Conservation (phyloP, 2,329 filamentous ascomycete genomes). For the Penicillium sp. region DNA sequence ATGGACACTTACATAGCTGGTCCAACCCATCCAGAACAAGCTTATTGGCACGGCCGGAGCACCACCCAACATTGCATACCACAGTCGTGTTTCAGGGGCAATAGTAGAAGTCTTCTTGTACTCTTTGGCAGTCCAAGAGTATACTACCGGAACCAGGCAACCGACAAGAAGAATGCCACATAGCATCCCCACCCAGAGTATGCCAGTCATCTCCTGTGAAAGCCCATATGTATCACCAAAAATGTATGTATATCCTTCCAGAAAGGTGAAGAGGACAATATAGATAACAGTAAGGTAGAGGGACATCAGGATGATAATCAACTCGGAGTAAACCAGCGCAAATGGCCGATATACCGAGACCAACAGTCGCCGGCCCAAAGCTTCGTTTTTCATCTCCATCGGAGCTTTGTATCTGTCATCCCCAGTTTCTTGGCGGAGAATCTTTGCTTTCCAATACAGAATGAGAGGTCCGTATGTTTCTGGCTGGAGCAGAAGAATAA, state of each 20-base stretch:
- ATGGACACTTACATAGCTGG: conserved; percentile 24
- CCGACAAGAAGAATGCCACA: conserved; percentile 36
- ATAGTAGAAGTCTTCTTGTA: not conserved
- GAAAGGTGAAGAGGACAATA: conserved; percentile 35
- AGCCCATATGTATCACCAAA: conserved; percentile 52
- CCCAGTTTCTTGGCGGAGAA: conserved; percentile 41
- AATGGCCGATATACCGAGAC: conserved; percentile 40
- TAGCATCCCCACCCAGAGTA: conserved; percentile 50
- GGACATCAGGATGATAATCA: conserved; percentile 30
- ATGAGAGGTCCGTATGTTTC: conserved; percentile 52
- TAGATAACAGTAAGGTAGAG: conserved; percentile 33
- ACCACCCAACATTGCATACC: conserved; percentile 52
- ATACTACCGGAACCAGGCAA: conserved; percentile 48
- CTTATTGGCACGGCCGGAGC: conserved; percentile 52
- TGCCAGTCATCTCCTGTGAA: conserved; percentile 46
- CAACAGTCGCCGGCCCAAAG: conserved; percentile 43
- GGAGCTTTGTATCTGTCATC: conserved; percentile 48
- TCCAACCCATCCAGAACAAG: conserved; percentile 62
- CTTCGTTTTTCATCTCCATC: conserved; percentile 43
- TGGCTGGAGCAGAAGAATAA: conserved; percentile 47
- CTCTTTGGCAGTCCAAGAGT: conserved; percentile 39
- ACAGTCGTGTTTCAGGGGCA: conserved; percentile 52
- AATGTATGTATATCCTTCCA: conserved; percentile 52
- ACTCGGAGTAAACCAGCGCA: conserved; percentile 47
- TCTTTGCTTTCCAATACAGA: conserved; percentile 46